These are phyloP conservation scores for Malus hybrid DNA, from an alignment of 331 rosid genomes.

Conservation along the genomic window DNA sequence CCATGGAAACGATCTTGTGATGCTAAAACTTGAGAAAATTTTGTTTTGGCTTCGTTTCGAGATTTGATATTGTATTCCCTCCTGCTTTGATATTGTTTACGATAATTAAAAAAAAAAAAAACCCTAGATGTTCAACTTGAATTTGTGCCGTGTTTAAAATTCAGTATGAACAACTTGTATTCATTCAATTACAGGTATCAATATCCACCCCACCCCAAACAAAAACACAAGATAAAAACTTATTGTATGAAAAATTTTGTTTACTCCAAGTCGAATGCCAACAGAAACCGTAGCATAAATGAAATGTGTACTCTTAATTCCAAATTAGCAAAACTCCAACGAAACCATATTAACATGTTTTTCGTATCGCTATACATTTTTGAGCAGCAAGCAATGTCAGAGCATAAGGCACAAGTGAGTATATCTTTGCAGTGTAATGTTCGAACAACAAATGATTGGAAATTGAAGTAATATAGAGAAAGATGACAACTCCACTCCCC, in stretches of 20 bases:
- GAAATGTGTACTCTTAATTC: not conserved
- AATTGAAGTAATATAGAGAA: not conserved
- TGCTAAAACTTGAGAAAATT: too few relatives aligned
- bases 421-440: not conserved
- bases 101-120: too few relatives aligned
- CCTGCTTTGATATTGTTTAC: too few relatives aligned
- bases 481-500: constrained; percentile 66
- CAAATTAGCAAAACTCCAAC: not conserved
- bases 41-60: too few relatives aligned
- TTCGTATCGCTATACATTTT: not conserved
- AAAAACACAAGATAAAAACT: not conserved
- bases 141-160: not conserved
- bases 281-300: too few relatives aligned
- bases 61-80: too few relatives aligned
- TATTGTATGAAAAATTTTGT: not conserved
- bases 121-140: too few relatives aligned
- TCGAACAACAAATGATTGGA: not conserved
- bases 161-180: not conserved
- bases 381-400: not conserved
- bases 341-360: not conserved
- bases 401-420: not conserved
- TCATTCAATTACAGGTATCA: not conserved
- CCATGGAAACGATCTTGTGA: too few relatives aligned
- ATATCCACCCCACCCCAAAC: not conserved
- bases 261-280: not conserved